Evolutionary conservation across 495 filamentous ascomycete genomes (phyloP).

Genomic region (Neurospora sp.): DNA sequence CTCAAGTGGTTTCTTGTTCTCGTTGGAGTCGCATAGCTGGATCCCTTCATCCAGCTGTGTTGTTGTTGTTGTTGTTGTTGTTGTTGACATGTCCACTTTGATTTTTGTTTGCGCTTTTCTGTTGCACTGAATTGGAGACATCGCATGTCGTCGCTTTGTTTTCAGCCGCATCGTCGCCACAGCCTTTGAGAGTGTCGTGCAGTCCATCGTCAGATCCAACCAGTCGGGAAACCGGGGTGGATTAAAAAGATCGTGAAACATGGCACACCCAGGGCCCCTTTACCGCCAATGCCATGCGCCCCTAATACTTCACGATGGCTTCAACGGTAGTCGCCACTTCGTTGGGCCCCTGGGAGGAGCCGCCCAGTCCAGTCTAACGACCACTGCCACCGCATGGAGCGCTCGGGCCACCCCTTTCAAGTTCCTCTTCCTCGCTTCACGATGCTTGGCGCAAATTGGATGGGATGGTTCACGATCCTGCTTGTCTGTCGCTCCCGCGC

Average conservation of each 20-base stretch:
- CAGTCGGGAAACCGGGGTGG: neutral
- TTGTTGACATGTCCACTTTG: neutral
- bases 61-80: neutral
- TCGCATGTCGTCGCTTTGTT: neutral
- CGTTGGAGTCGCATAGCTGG: neutral
- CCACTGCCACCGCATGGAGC: neutral
- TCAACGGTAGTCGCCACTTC: conserved; percentile 2
- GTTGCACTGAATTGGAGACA: neutral
- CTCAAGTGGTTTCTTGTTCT: neutral
- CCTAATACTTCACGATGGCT: conserved; percentile 12
- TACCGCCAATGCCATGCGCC: neutral
- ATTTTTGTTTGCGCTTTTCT: neutral
- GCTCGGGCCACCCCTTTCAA: conserved; percentile 3
- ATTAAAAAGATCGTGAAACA: neutral
- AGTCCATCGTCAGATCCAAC: neutral
- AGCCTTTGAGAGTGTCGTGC: neutral
- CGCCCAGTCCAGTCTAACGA: neutral
- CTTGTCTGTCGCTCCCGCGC: neutral
- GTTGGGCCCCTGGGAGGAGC: neutral
- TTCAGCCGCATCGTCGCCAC: neutral
- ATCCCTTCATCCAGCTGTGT: neutral
- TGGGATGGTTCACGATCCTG: neutral
- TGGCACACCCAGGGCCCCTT: neutral
- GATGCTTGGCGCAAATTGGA: neutral
- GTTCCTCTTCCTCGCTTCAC: neutral